Evolutionary conservation across 768 basidiomycete genomes (phyloP).

Genomic region (Lanmaoa pseudosensibilis): DNA sequence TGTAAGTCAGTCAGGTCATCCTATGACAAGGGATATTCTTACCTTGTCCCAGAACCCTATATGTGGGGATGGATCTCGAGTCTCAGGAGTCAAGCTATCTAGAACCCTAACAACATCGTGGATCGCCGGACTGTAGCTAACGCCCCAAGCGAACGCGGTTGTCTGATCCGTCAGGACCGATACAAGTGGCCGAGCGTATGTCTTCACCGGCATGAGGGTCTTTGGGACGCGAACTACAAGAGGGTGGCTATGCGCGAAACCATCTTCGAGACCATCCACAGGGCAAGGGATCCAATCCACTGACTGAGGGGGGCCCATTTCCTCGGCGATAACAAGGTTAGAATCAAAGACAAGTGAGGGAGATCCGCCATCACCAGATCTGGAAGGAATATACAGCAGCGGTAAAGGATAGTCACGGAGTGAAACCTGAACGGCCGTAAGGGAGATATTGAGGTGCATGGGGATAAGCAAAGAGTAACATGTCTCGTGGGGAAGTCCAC

Average conservation of each 20-base stretch:
- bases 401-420: slow-evolving; percentile 91
- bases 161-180: slow-evolving; percentile 60
- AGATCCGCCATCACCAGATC: slow-evolving; percentile 31
- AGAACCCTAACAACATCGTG: slow-evolving; percentile 84
- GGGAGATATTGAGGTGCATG: slow-evolving; percentile 69
- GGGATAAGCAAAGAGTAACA: slow-evolving; percentile 81
- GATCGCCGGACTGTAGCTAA: slow-evolving; percentile 82
- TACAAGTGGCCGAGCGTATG: slow-evolving; percentile 76
- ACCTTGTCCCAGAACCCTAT: slow-evolving; percentile 98
- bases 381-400: slow-evolving; percentile 67
- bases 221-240: slow-evolving; percentile 74
- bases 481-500: slow-evolving; percentile 66
- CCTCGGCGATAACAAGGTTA: slow-evolving; percentile 85
- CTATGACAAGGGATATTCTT: slow-evolving; percentile 15
- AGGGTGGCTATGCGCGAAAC: slow-evolving; percentile 48
- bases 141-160: slow-evolving; percentile 84
- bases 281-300: slow-evolving; percentile 71
- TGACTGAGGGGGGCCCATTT: slow-evolving; percentile 67
- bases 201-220: slow-evolving; percentile 94
- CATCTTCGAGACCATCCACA: slow-evolving; percentile 58
- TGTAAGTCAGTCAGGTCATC: slow-evolving; percentile 8
- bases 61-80: slow-evolving; percentile 77
- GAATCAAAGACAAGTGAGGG: slow-evolving; percentile 65
- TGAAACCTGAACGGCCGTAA: slow-evolving; percentile 57
- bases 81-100: slow-evolving; percentile 75